These are phyloP conservation scores for Zygosaccharomyces gambellarensis DNA, from an alignment of 805 yeast species.

Conservation along the genomic window DNA sequence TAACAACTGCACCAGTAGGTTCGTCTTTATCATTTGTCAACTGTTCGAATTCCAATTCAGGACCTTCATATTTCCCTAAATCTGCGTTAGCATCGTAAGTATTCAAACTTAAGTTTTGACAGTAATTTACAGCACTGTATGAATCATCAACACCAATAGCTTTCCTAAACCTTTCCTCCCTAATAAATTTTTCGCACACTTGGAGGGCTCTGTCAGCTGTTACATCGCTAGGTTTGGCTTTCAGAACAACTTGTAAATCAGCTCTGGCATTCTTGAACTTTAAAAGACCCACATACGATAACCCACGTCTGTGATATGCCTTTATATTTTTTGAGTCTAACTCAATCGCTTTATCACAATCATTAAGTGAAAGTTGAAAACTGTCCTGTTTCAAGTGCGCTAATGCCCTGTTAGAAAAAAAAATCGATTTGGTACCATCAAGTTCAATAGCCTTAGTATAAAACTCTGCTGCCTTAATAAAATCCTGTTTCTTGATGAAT, in stretches of 20 bases:
- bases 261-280: conserved; percentile 67
- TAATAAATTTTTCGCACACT: conserved; percentile 60
- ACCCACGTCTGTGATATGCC: conserved; percentile 84
- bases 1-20: conserved; percentile 28
- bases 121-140: conserved; percentile 21
- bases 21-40: conserved; percentile 25
- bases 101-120: conserved; percentile 25
- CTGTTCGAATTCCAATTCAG: conserved; percentile 27
- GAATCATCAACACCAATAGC: conserved; percentile 73
- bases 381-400: conserved; percentile 82
- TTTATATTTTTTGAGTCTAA: conserved; percentile 65
- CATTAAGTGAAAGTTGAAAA: conserved; percentile 79
- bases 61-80: conserved; percentile 29
- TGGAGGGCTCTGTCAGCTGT: conserved; percentile 58
- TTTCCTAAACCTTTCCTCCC: conserved; percentile 72
- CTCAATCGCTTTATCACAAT: conserved; percentile 66
- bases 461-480: conserved; percentile 56
- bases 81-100: conserved; percentile 34
- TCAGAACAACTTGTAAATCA: conserved; percentile 62
- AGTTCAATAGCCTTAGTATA: conserved; percentile 74
- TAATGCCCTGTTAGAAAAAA: conserved; percentile 84
- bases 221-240: conserved; percentile 60
- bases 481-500: conserved; percentile 61
- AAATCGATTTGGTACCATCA: conserved; percentile 53
- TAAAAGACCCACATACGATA: conserved; percentile 69